phyloP scores from a whole-genome alignment of 148 eudicot genomes.

The Rhododendron vialii region DNA sequence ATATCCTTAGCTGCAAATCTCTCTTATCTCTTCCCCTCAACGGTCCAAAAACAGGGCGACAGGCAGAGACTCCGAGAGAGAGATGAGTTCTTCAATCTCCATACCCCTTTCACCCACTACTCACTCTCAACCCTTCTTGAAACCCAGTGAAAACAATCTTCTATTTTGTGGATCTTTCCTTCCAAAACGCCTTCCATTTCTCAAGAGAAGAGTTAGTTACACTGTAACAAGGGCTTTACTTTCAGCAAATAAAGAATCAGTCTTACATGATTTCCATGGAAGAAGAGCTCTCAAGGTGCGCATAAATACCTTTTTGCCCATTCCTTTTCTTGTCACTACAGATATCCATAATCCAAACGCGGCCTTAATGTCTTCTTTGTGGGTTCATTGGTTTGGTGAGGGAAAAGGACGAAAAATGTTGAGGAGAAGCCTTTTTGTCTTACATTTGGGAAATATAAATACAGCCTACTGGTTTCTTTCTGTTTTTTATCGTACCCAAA shows the following conservation, averaged over 20 bases:
- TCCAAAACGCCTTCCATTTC: conserved; percentile 17
- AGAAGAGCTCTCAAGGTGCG: conserved; percentile 68
- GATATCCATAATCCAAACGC: not conserved
- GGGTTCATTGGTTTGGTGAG: not conserved
- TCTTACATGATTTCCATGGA: conserved; percentile 55
- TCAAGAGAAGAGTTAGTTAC: conserved; percentile 23
- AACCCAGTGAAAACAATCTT: conserved; percentile 16
- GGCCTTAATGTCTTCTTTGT: not conserved
- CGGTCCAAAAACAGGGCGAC: not conserved
- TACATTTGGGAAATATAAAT: not conserved
- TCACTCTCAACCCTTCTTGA: conserved; percentile 19
- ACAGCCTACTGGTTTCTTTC: not conserved
- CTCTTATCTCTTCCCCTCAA: conserved; percentile 19
- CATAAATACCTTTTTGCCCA: not conserved
- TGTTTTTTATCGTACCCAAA: too few relatives aligned
- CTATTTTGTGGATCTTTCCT: conserved; percentile 13
- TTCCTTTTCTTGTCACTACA: not conserved
- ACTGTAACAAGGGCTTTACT: conserved; percentile 46
- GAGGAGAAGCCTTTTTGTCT: not conserved
- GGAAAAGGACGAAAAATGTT: not conserved
- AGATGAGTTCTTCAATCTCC: conserved; percentile 32
- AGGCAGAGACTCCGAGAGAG: not conserved
- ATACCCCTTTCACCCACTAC: conserved; percentile 23
- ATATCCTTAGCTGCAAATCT: not conserved
- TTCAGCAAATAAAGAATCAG: conserved; percentile 54